A percentile compares a stretch with the other conserved stretches of the same genome.
These are phyloP conservation scores for Mrakia hoshinonis DNA, from an alignment of 768 basidiomycete genomes.

Conservation along the genomic window DNA sequence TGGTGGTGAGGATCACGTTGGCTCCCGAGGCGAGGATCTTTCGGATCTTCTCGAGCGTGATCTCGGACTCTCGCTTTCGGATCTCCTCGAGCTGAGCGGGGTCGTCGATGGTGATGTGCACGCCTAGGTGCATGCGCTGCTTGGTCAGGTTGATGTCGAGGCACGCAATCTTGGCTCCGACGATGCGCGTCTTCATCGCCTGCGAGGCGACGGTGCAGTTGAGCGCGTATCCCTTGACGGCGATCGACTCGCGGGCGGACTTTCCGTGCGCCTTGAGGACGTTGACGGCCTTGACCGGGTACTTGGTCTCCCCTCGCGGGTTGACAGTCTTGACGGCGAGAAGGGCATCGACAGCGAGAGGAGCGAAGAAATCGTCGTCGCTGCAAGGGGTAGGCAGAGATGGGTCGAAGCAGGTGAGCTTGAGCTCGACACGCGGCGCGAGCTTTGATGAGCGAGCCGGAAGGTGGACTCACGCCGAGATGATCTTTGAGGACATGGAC, in stretches of 20 bases:
- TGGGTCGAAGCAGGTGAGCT: not conserved
- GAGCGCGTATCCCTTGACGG: constrained; percentile 90
- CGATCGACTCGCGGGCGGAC: constrained; percentile 88
- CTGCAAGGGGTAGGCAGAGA: constrained; percentile 45
- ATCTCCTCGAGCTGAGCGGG: constrained; percentile 95
- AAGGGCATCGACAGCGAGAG: constrained; percentile 99
- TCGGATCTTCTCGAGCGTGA: constrained; percentile 86
- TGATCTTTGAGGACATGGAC: constrained; percentile 97
- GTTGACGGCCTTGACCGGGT: constrained; percentile 98
- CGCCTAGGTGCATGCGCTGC: constrained; percentile 91
- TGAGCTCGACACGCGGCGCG: not conserved
- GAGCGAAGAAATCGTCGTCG: constrained; percentile 94
- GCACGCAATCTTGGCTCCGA: constrained; percentile 93
- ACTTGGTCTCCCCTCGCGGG: constrained; percentile 87
- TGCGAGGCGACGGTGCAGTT: constrained; percentile 99
- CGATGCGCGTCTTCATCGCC: constrained; percentile 95
- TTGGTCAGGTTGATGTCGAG: constrained; percentile 97
- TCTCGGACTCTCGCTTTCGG: constrained; percentile 86
- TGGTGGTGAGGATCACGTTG: constrained; percentile 93
- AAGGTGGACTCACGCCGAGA: constrained; percentile 68
- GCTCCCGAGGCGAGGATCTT: constrained; percentile 94
- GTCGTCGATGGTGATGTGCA: constrained; percentile 94
- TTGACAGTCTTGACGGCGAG: constrained; percentile 91
- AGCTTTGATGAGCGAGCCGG: not conserved
- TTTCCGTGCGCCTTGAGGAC: constrained; percentile 94